Evolutionary conservation across 108 stramenopile species (phyloP), one percentile per base, ranked within the genome.

Genomic region (Nitzschia sp.): DNA sequence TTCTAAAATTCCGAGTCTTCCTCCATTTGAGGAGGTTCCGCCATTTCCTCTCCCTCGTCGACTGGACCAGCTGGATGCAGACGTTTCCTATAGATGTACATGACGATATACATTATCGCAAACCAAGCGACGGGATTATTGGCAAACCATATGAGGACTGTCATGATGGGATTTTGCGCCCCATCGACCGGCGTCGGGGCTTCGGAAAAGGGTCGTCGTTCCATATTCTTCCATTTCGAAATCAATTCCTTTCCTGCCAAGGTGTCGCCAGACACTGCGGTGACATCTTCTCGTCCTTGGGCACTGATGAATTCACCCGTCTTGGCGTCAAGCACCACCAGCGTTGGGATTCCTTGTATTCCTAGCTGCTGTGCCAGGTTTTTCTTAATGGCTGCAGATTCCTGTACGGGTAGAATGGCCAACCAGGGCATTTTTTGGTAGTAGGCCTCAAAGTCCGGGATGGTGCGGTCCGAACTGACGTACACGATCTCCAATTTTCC

Each of bases 341-440:
- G 48, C 2, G 87, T 54, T 26, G 92, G 92, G 51, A 93, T 93
- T 25, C 87, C 89, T 59, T 68, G 38, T 21, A 80, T 86, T 59
- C 85, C 68, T 28, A 93, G 65, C 45, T 38, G 70, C 30, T 85
- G 61, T 1, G 87, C 81, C 58, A 93, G 49, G 17, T 78, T 80
- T 24, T 68, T 59, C 65, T 90, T 86, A 55, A 83, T 75, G 57
- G 60, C 24, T 17, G 82, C 70, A 49, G 79, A 57, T 64, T 74
- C 75, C 53, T 75, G 2, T 46, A 54, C 55, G 21, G 60, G 3
- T 0, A 76, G 68, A 42, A 93, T 65, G 35, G 86, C 71, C 66
- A 88, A 46, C 81, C 85, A 93, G 0, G 92, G 92, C 92, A 90
- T 93, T 54, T 82, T 86, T 17, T 46, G 59, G 75, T 74, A 79